phyloP scores from a whole-genome alignment of 2,329 filamentous ascomycete species.

The Ascochyta lentis region DNA sequence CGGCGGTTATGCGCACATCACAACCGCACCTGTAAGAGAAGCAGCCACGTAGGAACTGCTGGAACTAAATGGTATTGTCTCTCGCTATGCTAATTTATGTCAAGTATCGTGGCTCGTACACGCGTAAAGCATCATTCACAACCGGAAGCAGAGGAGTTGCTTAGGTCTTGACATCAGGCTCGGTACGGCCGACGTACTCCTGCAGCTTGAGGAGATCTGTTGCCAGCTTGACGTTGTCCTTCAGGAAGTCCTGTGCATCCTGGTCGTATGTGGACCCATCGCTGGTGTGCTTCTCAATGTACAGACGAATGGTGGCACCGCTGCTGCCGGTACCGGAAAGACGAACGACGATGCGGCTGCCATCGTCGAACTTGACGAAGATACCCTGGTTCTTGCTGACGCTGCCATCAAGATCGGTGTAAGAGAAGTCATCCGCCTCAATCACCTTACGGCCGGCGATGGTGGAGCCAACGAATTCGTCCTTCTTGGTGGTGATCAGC shows the following conservation, averaged over 20 bases:
- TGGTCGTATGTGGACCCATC: slow-evolving; percentile 78
- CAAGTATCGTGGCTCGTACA: slow-evolving; percentile 20
- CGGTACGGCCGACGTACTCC: slow-evolving; percentile 88
- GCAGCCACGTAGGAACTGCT: background rate
- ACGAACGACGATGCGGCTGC: slow-evolving; percentile 92
- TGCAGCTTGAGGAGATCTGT: slow-evolving; percentile 89
- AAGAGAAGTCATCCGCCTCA: slow-evolving; percentile 95
- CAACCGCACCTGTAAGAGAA: background rate
- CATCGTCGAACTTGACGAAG: slow-evolving; percentile 91
- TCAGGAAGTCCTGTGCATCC: slow-evolving; percentile 92
- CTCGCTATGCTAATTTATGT: slow-evolving; percentile 16
- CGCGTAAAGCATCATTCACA: slow-evolving; percentile 7
- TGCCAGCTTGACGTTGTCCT: slow-evolving; percentile 85
- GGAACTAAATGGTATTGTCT: slow-evolving; percentile 15
- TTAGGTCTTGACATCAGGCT: slow-evolving; percentile 97
- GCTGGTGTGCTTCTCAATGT: slow-evolving; percentile 93
- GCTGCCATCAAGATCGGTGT: slow-evolving; percentile 97
- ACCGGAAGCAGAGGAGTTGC: background rate
- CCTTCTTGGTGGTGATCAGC: slow-evolving; percentile 72
- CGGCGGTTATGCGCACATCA: slow-evolving; percentile 1
- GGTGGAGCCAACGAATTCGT: slow-evolving; percentile 82
- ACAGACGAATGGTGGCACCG: slow-evolving; percentile 94
- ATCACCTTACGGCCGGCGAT: slow-evolving; percentile 82
- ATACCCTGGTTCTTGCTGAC: slow-evolving; percentile 96
- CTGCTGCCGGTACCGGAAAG: slow-evolving; percentile 94